These are phyloP conservation scores for Wickerhamiella shivajii DNA, from an alignment of 805 yeast species.

Conservation along the genomic window DNA sequence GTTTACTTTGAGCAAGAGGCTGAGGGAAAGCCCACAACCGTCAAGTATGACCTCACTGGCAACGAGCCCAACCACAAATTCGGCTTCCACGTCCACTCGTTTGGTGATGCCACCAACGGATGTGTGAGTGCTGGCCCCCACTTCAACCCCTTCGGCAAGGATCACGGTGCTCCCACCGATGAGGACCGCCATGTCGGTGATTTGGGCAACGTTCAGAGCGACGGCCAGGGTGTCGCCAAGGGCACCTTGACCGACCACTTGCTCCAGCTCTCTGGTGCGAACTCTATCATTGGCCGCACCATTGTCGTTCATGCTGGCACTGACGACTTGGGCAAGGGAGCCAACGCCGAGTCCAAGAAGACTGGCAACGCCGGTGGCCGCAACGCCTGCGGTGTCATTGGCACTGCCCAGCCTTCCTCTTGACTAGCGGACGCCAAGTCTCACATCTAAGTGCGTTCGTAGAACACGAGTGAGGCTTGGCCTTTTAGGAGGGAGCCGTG, in stretches of 20 bases:
- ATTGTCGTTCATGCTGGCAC: slow-evolving; percentile 87
- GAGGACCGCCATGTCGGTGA: slow-evolving; percentile 75
- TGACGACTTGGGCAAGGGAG: slow-evolving; percentile 89
- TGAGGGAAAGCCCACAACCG: slow-evolving; percentile 70
- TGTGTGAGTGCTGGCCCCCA: slow-evolving; percentile 98
- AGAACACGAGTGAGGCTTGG: no score
- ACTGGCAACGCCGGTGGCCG: slow-evolving; percentile 98
- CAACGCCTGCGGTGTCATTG: slow-evolving; percentile 98
- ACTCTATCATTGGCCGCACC: slow-evolving; percentile 87
- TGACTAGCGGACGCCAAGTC: no score
- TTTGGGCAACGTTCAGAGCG: slow-evolving; percentile 86
- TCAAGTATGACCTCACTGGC: slow-evolving; percentile 72
- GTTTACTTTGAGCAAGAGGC: slow-evolving; percentile 76
- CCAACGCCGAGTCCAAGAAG: slow-evolving; percentile 55
- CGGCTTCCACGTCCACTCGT: slow-evolving; percentile 97
- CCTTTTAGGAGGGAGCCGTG: no score
- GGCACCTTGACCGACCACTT: slow-evolving; percentile 69
- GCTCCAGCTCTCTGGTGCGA: slow-evolving; percentile 70
- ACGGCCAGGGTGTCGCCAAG: slow-evolving; percentile 77
- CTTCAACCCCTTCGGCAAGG: slow-evolving; percentile 78
- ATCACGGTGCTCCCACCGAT: slow-evolving; percentile 81
- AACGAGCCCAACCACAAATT: slow-evolving; percentile 72
- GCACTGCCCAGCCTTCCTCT: slow-evolving; percentile 36
- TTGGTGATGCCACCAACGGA: slow-evolving; percentile 98
- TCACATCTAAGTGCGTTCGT: no score